Evolutionary conservation across 2,329 filamentous ascomycete species (phyloP), one percentile per base, ranked within the genome.

Genomic region (Aspergillus candidus): DNA sequence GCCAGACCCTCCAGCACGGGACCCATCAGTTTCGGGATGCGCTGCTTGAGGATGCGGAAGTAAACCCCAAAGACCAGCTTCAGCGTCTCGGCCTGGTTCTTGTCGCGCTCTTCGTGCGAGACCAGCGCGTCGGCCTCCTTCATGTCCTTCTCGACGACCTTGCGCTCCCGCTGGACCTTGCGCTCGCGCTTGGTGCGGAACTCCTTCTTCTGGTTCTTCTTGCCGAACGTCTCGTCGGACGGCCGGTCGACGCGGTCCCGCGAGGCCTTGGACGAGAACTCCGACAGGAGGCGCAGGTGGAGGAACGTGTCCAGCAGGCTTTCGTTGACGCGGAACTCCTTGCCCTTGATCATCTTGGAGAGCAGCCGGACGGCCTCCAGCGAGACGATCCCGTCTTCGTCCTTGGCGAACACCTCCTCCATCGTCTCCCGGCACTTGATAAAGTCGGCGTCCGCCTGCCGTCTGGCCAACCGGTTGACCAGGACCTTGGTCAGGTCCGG

Each of bases 61-160:
- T 98, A 98, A 2, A 83, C 85, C 12, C 87, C 87, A 62, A 98
- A 98, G 10, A 98, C 93, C 46, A 96, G 77, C 70, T 97, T 98
- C 40, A 98, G 72, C 2, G 90, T 96, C 68, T 98, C 94, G 4
- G 88, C 86, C 67, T 98, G 93, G 77, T 94, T 93, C 56, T 84
- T 82, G 60, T 97, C 93, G 40, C 88, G 81, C 66, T 96, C 89
- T 66, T 98, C 91, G 59, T 96, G 86, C 54, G 83, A 86, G 48
- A 97, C 91, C 4, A 86, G 76, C 2, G 93, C 93, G 63, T 97
- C 90, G 1, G 93, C 91, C 59, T 91, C 83, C 36, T 83, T 83
- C 84, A 98, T 89, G 58, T 97, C 91, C 65, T 95, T 94, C 54
- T 94, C 87, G 2, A 96, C 79, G 0, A 78, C 78, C 67, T 93